phyloP scores from a whole-genome alignment of 2,329 filamentous ascomycete species.

The Fusarium sp. region DNA sequence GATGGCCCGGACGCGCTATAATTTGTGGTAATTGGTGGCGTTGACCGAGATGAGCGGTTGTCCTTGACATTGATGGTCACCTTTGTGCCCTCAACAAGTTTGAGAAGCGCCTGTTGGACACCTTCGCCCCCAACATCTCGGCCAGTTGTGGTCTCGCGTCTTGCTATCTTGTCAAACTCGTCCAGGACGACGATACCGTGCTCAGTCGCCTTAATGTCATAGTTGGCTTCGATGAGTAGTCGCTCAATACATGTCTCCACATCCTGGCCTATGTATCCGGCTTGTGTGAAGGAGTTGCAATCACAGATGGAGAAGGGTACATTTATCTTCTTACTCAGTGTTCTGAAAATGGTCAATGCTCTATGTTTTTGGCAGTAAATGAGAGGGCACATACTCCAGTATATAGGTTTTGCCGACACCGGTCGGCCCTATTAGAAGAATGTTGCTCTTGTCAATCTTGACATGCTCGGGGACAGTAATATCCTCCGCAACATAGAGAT shows the following conservation, averaged over 20 bases:
- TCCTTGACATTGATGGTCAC: constrained; percentile 92
- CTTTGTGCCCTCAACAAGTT: constrained; percentile 96
- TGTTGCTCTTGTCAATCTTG: constrained; percentile 95
- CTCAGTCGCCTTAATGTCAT: constrained; percentile 86
- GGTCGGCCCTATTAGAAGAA: constrained; percentile 90
- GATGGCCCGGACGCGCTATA: constrained; percentile 62
- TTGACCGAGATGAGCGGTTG: constrained; percentile 70
- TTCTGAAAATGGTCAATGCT: constrained; percentile 67
- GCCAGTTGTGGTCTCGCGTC: constrained; percentile 86
- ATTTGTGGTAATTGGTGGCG: constrained; percentile 66
- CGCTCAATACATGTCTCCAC: constrained; percentile 96
- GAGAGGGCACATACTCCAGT: constrained; percentile 67
- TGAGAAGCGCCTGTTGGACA: constrained; percentile 94
- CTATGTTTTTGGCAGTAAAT: neutral
- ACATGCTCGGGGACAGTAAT: constrained; percentile 62
- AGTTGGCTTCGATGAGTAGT: constrained; percentile 89
- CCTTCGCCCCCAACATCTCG: constrained; percentile 97
- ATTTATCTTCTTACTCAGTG: constrained; percentile 90
- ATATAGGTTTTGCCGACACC: constrained; percentile 98
- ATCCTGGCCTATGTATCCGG: constrained; percentile 97
- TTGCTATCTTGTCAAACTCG: constrained; percentile 97
- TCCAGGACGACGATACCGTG: constrained; percentile 95
- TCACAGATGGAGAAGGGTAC: constrained; percentile 96
- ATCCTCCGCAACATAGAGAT: constrained; percentile 66
- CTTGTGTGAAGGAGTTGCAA: constrained; percentile 95